Conservation (phyloP, 805 yeast genomes). For the Ogataea corticis region DNA sequence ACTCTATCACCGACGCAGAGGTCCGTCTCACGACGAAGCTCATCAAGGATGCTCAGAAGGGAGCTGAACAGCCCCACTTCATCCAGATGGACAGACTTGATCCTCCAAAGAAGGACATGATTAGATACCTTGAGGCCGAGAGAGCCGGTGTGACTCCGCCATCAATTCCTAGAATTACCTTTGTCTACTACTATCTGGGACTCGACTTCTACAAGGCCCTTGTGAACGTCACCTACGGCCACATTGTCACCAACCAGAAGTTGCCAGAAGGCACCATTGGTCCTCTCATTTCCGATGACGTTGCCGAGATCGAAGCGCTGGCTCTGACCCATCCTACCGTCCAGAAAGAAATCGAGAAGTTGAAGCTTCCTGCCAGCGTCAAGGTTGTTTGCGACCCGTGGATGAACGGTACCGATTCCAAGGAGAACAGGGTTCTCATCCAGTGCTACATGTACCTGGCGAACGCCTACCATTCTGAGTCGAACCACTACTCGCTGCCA, state of each 20-base stretch:
- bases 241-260: conserved; percentile 54
- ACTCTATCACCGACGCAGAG: conserved; percentile 58
- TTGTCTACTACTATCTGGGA: conserved; percentile 62
- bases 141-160: conserved; percentile 54
- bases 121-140: conserved; percentile 67
- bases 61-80: conserved; percentile 57
- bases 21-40: conserved; percentile 57
- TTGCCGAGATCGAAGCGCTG: conserved; percentile 52
- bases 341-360: conserved; percentile 63
- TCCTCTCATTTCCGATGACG: conserved; percentile 69
- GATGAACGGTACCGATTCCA: conserved; percentile 77
- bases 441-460: conserved; percentile 76
- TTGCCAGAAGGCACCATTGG: conserved; percentile 67
- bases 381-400: conserved; percentile 71
- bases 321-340: conserved; percentile 57
- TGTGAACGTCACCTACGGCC: conserved; percentile 63
- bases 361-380: conserved; percentile 57
- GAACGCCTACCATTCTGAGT: conserved; percentile 64
- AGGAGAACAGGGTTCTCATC: conserved; percentile 60
- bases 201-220: conserved; percentile 66
- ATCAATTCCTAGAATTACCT: conserved; percentile 65
- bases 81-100: conserved; percentile 67
- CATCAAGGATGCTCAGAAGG: conserved; percentile 57
- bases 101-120: conserved; percentile 77
- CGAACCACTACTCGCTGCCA: conserved; percentile 76